Evolutionary conservation across 352 stramenopile genomes (phyloP).

Genomic region (Plasmopara viticola): DNA sequence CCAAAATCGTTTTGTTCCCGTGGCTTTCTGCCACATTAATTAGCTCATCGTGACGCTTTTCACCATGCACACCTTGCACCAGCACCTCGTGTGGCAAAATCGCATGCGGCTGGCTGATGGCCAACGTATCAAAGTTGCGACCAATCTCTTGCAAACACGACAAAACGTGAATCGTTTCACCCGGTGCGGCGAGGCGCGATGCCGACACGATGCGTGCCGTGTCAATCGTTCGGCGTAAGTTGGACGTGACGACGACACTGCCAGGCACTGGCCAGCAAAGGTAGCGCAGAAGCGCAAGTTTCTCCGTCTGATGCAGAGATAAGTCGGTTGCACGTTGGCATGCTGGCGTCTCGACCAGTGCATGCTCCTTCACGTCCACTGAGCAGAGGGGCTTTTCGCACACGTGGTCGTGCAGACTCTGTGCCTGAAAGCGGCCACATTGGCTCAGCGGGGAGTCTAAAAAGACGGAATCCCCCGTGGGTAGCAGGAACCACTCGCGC

Average conservation of each 20-base stretch:
- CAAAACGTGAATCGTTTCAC: slow-evolving; percentile 73
- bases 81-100: slow-evolving; percentile 30
- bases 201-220: slow-evolving; percentile 74
- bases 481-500: slow-evolving; percentile 62
- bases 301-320: slow-evolving; percentile 13
- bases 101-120: slow-evolving; percentile 51
- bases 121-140: slow-evolving; percentile 79
- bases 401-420: slow-evolving; percentile 44
- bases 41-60: slow-evolving; percentile 55
- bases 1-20: slow-evolving; percentile 74
- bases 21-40: slow-evolving; percentile 72
- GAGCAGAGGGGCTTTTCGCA: slow-evolving; percentile 16
- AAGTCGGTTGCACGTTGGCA: slow-evolving; percentile 1
- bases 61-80: slow-evolving; percentile 17
- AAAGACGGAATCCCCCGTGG: slow-evolving; percentile 70
- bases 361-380: slow-evolving; percentile 1
- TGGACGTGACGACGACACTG: slow-evolving; percentile 67
- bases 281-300: slow-evolving; percentile 37
- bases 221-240: slow-evolving; percentile 69
- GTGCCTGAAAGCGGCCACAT: slow-evolving; percentile 49
- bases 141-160: slow-evolving; percentile 82
- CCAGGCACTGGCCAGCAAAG: slow-evolving; percentile 36
- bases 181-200: slow-evolving; percentile 36
- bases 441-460: slow-evolving; percentile 79
- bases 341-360: background rate